Evolutionary conservation across 148 eudicot species (phyloP).

Genomic region (Camellia lanceoleosa): DNA sequence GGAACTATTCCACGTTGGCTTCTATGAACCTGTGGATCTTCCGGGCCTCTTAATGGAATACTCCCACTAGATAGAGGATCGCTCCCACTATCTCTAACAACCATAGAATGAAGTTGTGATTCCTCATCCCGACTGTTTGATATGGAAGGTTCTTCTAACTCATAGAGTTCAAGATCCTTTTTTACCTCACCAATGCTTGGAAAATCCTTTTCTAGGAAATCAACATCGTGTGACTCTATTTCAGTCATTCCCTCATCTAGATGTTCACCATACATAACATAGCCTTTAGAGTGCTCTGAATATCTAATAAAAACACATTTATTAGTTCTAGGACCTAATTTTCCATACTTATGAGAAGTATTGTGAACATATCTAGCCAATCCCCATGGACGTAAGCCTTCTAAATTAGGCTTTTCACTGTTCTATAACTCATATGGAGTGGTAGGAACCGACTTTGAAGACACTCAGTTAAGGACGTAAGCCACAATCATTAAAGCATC

Average conservation of each 20-base stretch:
- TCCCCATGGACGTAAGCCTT: not conserved
- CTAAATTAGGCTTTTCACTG: not conserved
- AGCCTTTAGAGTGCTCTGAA: not conserved
- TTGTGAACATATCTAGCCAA: not conserved
- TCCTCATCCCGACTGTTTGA: not conserved
- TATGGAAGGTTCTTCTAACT: not conserved
- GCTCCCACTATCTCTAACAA: not conserved
- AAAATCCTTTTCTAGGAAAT: constrained; percentile 2
- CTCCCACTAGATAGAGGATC: not conserved
- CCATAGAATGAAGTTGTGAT: not conserved
- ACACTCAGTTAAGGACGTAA: not conserved
- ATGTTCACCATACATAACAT: not conserved
- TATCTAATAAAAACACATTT: constrained; percentile 8
- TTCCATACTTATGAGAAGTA: not conserved
- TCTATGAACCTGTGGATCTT: not conserved
- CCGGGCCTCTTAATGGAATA: not conserved
- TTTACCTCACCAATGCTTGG: constrained; percentile 6
- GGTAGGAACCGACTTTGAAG: not conserved
- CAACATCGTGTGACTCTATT: not conserved
- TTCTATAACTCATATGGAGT: constrained; percentile 10
- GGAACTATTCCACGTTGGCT: not conserved
- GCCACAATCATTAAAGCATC: not conserved
- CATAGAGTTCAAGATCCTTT: constrained; percentile 6
- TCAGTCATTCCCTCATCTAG: not conserved
- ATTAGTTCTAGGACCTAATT: not conserved